Evolutionary conservation across 371 early-diverging fungal genomes (phyloP), one percentile per base, ranked within the genome.

Genomic region (Mucor velutinosus): DNA sequence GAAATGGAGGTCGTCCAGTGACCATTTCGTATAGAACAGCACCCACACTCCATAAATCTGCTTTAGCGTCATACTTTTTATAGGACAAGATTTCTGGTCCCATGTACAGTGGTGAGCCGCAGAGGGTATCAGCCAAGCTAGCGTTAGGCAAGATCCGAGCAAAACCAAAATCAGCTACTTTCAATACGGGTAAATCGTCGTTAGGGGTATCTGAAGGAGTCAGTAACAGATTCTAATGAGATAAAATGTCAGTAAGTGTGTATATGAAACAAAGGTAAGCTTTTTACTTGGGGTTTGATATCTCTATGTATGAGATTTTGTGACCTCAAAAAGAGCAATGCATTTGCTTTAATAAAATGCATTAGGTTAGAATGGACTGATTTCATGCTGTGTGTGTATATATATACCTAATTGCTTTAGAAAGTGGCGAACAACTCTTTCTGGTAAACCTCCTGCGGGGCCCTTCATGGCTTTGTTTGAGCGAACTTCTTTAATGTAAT

Each of bases 81-180:
- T 94, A 94, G 11, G 92, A 89, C 27, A 98, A 78, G 25, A 98
- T 96, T 75, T 97, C 98, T 5, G 98, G 98, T 0, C 96, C 98
- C 98, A 98, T 98, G 74, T 98, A 98, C 15, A 97, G 80, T 30
- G 91, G 98, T 17, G 97, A 97, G 0, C 98, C 98, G 64, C 98
- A 98, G 19, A 98, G 82, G 0, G 99, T 98, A 60, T 96, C 95
- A 0, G 99, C 97, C 62, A 98, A 75, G 21, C 89, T 90, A 5
- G 91, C 88, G 33, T 87, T 83, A 6, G 92, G 93, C 51, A 98
- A 78, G 27, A 90, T 89, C 12, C 98, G 84, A 10, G 99, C 97
- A 80, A 98, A 98, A 17, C 98, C 98, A 81, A 98, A 98, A 75
- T 98, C 98, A 7, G 97, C 98, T 12, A 98, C 87, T 73, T 98